Percentiles rank a stretch among this genome's conserved stretches.
These are phyloP conservation scores for Fusarium tuaranense DNA, from an alignment of 2,329 filamentous ascomycete species.

Conservation along the genomic window DNA sequence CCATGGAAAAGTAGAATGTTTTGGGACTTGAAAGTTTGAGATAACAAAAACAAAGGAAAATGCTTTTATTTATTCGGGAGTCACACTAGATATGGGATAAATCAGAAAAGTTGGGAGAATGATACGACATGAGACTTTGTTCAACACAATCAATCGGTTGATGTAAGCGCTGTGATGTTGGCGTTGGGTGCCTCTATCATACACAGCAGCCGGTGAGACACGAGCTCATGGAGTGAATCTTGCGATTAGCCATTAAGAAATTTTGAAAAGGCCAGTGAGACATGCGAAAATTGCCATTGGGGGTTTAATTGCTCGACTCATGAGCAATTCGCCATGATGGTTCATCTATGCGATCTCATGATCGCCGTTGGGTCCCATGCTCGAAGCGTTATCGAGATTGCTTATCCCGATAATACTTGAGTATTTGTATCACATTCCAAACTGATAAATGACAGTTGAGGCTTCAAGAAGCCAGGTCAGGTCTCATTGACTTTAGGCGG, in stretches of 20 bases:
- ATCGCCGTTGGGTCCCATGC: background rate
- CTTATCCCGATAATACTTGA: background rate
- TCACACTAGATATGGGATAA: conserved; percentile 36
- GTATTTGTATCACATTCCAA: background rate
- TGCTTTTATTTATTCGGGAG: conserved; percentile 31
- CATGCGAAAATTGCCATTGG: background rate
- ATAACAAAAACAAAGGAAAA: conserved; percentile 23
- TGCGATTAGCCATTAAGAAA: background rate
- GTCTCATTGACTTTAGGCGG: background rate
- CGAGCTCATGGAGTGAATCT: background rate
- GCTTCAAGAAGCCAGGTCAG: background rate
- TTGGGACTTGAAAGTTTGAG: conserved; percentile 3
- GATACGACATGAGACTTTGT: conserved; percentile 10
- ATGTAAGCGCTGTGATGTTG: background rate
- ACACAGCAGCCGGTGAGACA: background rate
- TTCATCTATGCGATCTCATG: background rate
- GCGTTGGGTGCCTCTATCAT: background rate
- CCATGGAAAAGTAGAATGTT: conserved; percentile 22
- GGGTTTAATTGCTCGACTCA: background rate
- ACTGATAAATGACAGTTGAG: background rate
- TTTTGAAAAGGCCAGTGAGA: background rate
- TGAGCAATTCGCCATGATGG: background rate
- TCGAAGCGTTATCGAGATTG: background rate
- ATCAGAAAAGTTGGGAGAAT: conserved; percentile 26
- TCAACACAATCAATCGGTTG: background rate